Conservation (phyloP, 1,139 yeast species). For the Casaregolazyma suthepensis region DNA sequence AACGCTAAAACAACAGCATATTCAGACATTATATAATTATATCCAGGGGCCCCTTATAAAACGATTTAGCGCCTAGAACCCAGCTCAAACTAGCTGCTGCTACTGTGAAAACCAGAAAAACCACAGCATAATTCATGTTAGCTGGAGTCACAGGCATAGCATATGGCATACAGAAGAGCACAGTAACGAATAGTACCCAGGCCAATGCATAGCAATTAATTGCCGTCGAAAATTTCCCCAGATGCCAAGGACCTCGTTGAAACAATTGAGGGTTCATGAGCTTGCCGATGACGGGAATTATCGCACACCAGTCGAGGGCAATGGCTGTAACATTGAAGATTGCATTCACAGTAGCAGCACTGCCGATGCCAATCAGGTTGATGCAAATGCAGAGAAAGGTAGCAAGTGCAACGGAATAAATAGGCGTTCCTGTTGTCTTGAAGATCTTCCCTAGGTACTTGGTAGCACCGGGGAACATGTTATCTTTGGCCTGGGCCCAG, state of each 20-base stretch:
- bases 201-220: conserved; percentile 45
- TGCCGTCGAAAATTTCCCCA: conserved; percentile 53
- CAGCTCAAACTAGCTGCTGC: conserved; percentile 19
- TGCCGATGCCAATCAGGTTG: conserved; percentile 57
- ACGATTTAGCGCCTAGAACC: conserved; percentile 18
- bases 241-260: conserved; percentile 65
- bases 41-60: conserved; percentile 17
- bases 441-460: conserved; percentile 44
- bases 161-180: conserved; percentile 57
- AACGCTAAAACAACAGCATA: too few relatives aligned
- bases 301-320: conserved; percentile 63
- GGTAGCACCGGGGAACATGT: conserved; percentile 59
- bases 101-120: conserved; percentile 51
- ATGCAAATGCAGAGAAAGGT: conserved; percentile 51
- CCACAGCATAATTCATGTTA: conserved; percentile 64
- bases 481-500: conserved; percentile 63
- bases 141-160: conserved; percentile 58
- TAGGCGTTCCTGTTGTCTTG: conserved; percentile 49
- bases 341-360: conserved; percentile 63
- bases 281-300: conserved; percentile 57
- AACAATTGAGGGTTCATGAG: conserved; percentile 46
- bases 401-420: conserved; percentile 63
- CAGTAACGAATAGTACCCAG: conserved; percentile 29
- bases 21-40: neutral
- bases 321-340: conserved; percentile 73